Evolutionary conservation across 2,329 filamentous ascomycete species (phyloP).

Genomic region (Neofusicoccum cordaticola): DNA sequence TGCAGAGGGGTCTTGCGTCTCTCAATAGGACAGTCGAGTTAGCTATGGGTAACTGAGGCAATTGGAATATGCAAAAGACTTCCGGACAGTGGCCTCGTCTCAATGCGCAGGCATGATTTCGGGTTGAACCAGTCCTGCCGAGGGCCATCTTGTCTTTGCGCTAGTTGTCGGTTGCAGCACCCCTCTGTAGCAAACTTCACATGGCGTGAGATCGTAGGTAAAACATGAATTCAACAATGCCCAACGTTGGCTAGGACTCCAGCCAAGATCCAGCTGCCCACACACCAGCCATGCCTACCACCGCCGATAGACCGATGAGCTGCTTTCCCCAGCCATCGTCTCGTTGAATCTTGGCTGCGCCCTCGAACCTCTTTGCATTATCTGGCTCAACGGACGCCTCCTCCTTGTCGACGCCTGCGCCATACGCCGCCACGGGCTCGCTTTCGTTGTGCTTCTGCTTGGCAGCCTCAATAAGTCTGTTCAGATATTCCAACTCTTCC

Average conservation of each 20-base stretch:
- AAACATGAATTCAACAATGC: not conserved
- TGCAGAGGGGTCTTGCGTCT: too few species aligned
- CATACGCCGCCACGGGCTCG: constrained; percentile 23
- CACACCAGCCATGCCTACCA: constrained; percentile 38
- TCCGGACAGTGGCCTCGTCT: too few species aligned
- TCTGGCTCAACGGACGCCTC: constrained; percentile 16
- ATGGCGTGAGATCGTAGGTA: not conserved
- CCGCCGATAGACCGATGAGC: constrained; percentile 36
- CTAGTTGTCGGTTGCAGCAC: too few species aligned
- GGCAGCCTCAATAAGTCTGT: constrained; percentile 56
- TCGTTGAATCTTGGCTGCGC: constrained; percentile 34
- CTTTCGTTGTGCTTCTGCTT: constrained; percentile 40
- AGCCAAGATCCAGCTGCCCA: constrained; percentile 42
- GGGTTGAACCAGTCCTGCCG: too few species aligned
- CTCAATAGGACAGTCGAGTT: too few species aligned
- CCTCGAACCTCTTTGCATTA: constrained; percentile 27
- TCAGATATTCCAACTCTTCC: constrained; percentile 76
- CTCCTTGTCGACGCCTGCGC: constrained; percentile 23
- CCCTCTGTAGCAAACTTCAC: not conserved
- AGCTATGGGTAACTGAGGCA: too few species aligned
- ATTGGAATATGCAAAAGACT: too few species aligned
- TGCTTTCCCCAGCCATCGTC: constrained; percentile 41
- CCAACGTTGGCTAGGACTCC: constrained; percentile 22
- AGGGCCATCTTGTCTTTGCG: too few species aligned
- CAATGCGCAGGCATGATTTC: too few species aligned